Base-by-base conservation (phyloP, 805 yeast species). In the Kodamaea sagamina region DNA sequence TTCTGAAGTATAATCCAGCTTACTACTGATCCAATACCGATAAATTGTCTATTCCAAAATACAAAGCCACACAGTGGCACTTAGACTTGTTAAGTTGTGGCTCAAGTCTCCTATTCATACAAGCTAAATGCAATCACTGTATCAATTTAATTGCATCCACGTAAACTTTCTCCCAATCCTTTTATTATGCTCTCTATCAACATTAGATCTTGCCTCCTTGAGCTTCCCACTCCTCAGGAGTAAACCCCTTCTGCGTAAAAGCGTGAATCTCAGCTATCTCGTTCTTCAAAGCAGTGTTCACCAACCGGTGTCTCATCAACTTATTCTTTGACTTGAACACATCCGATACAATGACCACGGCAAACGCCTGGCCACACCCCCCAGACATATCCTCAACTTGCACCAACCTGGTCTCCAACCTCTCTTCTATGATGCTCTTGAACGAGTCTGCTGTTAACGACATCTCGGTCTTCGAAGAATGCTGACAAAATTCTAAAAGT, bases 281-380 rank as follows among this genome's bases (percentile, higher is more conserved):
- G n/a, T 84, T 88, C 54, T 84, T 83, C 48, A 93, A 72, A 1
- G 86, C 81, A 24, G 61, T 70, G 63, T 93, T 93, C 37, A 95
- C 96, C 52, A 89, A 56, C 51, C 98, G 73, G 55, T 92, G 96
- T 58, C 99, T 78, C 71, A 82, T 78, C 39, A 93, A 71, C 61
- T 86, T 86, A 66, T 88, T 89, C 67, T 89, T 88, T 17, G 93
- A 93, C 47, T 73, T 63, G 62, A 95, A 93, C 16, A 71, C 58
- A 35, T 79, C 74, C 4, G 82, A 65, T 7, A 93, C 96, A 19
- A 95, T 90, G 5, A 87, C 77, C 25, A 89, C 96, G 28, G 95
- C 96, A 64, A 90, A 92, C 2, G 98, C 96, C 63, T 92, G 97
- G 4, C 99, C 99, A 66, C 99, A 93, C 1, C 99, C 99, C 11